Evolutionary conservation across 805 yeast genomes (phyloP).

Genomic region (Starmerella kuoi): DNA sequence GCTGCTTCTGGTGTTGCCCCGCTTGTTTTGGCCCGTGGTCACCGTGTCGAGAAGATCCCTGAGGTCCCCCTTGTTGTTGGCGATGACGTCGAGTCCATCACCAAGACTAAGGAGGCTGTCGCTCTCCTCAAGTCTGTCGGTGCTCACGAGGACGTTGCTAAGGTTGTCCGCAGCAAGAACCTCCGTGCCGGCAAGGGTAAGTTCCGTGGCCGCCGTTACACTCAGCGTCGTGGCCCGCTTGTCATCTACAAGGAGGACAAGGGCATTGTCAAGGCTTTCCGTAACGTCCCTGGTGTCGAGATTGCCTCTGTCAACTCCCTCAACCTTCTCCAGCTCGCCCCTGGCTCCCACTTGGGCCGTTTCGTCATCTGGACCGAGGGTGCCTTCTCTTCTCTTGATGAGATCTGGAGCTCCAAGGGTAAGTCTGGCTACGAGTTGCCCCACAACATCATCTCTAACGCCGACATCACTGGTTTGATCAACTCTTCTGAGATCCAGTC

Average conservation of each 20-base stretch:
- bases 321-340: conserved; percentile 96
- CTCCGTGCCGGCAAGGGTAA: conserved; percentile 99
- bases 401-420: conserved; percentile 91
- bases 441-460: conserved; percentile 82
- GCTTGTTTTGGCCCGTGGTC: conserved; percentile 98
- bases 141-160: conserved; percentile 96
- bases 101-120: conserved; percentile 97
- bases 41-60: conserved; percentile 95
- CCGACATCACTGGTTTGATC: conserved; percentile 94
- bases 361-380: conserved; percentile 99
- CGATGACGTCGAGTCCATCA: conserved; percentile 79
- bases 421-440: conserved; percentile 90
- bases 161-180: conserved; percentile 97
- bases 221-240: conserved; percentile 99
- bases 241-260: conserved; percentile 97
- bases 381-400: conserved; percentile 93
- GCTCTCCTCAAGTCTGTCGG: conserved; percentile 97
- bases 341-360: conserved; percentile 99
- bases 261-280: conserved; percentile 95
- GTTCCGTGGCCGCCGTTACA: conserved; percentile 98
- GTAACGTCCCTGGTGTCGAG: conserved; percentile 99
- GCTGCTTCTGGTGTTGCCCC: conserved; percentile 99
- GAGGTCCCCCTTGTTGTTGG: conserved; percentile 98
- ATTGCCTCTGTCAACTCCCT: conserved; percentile 82
- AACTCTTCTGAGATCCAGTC: conserved; percentile 99